Percentiles rank a stretch among this genome's conserved stretches.
Conservation (phyloP, 352 stramenopile species). For the Paralagenidium karlingii region DNA sequence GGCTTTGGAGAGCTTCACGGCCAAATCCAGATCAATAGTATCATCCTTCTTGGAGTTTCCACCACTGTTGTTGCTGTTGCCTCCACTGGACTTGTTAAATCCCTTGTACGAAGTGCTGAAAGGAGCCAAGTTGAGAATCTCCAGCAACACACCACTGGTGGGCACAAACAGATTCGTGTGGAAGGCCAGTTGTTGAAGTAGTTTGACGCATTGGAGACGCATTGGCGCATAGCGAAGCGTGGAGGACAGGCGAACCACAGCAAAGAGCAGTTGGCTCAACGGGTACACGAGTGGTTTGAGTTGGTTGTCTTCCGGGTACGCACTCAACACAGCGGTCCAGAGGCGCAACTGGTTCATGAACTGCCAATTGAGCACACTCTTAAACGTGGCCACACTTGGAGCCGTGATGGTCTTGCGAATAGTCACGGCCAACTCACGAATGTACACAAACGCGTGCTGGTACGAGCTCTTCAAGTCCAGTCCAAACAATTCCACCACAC, state of each 20-base stretch:
- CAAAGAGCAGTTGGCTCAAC: slow-evolving; percentile 84
- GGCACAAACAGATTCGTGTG: slow-evolving; percentile 93
- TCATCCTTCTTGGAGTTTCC: slow-evolving; percentile 14
- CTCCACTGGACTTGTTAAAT: slow-evolving; percentile 1
- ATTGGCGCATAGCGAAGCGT: slow-evolving; percentile 84
- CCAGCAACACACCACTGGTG: slow-evolving; percentile 87
- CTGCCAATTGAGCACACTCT: slow-evolving; percentile 94
- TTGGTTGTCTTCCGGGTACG: slow-evolving; percentile 73
- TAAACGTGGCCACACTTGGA: slow-evolving; percentile 83
- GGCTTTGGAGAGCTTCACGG: slow-evolving; percentile 89
- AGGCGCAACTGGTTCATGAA: slow-evolving; percentile 96
- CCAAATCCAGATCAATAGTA: slow-evolving; percentile 64
- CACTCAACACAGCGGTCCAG: slow-evolving; percentile 92
- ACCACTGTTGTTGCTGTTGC: slow-evolving; percentile 7
- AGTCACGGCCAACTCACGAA: slow-evolving; percentile 96
- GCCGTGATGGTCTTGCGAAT: slow-evolving; percentile 93
- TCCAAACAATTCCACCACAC: slow-evolving; percentile 96
- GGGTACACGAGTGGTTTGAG: slow-evolving; percentile 92
- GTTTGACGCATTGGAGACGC: slow-evolving; percentile 93
- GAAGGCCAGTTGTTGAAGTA: slow-evolving; percentile 94
- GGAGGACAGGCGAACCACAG: slow-evolving; percentile 59
- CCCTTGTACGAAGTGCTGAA: slow-evolving; percentile 78
- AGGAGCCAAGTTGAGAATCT: slow-evolving; percentile 88
- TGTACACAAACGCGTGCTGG: slow-evolving; percentile 99
- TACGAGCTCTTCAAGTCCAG: slow-evolving; percentile 95